Evolutionary conservation across 129 eudicot genomes (phyloP), one percentile per base, ranked within the genome.

Genomic region (Chrysanthemum seticuspe): DNA sequence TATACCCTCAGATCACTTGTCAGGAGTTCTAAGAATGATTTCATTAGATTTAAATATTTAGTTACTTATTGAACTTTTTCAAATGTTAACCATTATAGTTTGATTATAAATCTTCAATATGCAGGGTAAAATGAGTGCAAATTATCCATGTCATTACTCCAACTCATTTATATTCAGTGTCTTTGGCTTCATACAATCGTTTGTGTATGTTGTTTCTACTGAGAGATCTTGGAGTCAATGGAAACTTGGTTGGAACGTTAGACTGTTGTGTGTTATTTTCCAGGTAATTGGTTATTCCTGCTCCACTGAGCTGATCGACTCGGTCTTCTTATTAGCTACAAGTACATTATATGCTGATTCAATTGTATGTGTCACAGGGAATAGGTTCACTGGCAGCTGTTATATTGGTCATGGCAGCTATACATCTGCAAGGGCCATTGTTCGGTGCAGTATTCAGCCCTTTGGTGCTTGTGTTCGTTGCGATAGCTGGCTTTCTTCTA

Each of bases 361-460:
- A 9, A 53, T 14, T 57, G 25, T 60, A 59, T 25, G 56, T 29
- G 15, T 70, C 18, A 54, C 48, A 89, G 90, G 96, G 90, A 14
- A 40, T 83, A 19, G 81, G 67, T 62, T 78, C 88, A 1, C 77
- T 85, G n/a, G 11, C 77, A 52, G 63, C 57, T 68, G 21, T 78
- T 44, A 56, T 74, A 0, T 66, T 83, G 21, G 4, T 65, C 5
- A 76, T 80, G 44, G 73, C 76, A 79, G 80, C 82, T 45, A 63
- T 83, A 13, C 81, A 71, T 13, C 52, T 80, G 70, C 81, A 82
- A 65, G 96, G 96, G 0, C 90, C 93, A 13, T 51, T 89, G 34
- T 87, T 86, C 3, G 88, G 74, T n/a, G 81, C 96, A 4, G 55
- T 65, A 40, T 89, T 89, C 27, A 84, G 71, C 70, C 96, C 93